Evolutionary conservation across 176 grass and related monocot species (phyloP).

Genomic region (Zea luxurians): DNA sequence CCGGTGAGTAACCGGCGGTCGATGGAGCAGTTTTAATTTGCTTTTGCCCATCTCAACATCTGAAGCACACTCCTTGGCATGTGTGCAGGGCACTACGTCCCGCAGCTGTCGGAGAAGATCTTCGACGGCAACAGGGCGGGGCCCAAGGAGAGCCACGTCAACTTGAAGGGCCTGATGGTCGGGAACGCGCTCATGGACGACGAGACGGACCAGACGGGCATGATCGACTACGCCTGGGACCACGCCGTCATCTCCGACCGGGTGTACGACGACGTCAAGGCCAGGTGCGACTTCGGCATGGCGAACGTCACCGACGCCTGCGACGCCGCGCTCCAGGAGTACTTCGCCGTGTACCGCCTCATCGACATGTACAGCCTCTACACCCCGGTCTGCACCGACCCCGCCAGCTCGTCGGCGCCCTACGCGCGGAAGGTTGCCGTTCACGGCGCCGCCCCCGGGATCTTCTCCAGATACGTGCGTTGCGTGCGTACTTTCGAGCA

Average conservation of each 20-base stretch:
- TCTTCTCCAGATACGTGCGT: slow-evolving; percentile 64
- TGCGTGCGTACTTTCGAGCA: not conserved
- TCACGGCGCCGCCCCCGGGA: slow-evolving; percentile 50
- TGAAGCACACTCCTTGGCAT: not conserved
- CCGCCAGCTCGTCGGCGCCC: not conserved
- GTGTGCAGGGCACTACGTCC: slow-evolving; percentile 87
- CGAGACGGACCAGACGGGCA: slow-evolving; percentile 78
- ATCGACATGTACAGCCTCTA: slow-evolving; percentile 99
- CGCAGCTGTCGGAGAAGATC: slow-evolving; percentile 86
- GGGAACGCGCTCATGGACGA: slow-evolving; percentile 89
- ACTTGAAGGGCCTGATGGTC: slow-evolving; percentile 98
- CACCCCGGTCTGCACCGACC: slow-evolving; percentile 59
- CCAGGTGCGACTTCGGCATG: slow-evolving; percentile 62
- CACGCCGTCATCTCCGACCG: slow-evolving; percentile 95
- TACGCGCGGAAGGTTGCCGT: slow-evolving; percentile 35
- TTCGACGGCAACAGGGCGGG: slow-evolving; percentile 80
- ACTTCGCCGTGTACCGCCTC: slow-evolving; percentile 81
- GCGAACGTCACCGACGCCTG: slow-evolving; percentile 40
- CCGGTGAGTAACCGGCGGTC: slow-evolving; percentile 45
- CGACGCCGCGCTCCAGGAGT: slow-evolving; percentile 48
- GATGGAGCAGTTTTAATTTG: too few species aligned
- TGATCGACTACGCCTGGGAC: slow-evolving; percentile 96
- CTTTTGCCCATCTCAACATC: not conserved
- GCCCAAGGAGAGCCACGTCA: slow-evolving; percentile 61
- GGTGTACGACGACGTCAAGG: slow-evolving; percentile 73